Conservation (phyloP, 2,329 filamentous ascomycete genomes). For the Ceratocystis lukuohia region DNA sequence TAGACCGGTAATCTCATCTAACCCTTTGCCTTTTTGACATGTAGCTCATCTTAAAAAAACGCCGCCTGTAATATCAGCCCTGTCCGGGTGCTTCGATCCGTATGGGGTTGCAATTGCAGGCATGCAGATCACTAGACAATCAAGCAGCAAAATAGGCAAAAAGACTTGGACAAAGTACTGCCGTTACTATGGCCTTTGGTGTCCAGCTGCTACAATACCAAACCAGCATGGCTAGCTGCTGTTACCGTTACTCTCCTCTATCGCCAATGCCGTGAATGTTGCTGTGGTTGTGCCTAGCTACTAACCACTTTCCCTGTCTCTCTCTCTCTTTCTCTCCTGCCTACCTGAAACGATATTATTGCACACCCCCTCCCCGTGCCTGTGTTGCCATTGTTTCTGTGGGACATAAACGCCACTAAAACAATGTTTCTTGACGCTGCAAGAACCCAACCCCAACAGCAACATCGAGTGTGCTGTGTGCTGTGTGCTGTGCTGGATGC, state of each 20-base stretch:
- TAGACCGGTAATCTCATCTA: not conserved
- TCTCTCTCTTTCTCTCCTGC: not conserved
- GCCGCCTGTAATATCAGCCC: conserved; percentile 6
- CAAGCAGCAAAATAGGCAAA: not conserved
- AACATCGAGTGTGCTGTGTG: not conserved
- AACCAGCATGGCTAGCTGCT: not conserved
- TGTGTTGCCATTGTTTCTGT: not conserved
- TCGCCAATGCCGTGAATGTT: not conserved
- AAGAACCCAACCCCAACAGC: not conserved
- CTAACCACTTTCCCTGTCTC: not conserved
- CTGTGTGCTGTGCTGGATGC: not conserved
- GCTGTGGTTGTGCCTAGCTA: not conserved
- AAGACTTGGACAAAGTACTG: not conserved
- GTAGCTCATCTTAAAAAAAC: conserved; percentile 7
- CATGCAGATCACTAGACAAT: not conserved
- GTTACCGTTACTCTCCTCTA: not conserved
- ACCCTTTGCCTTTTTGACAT: conserved; percentile 9
- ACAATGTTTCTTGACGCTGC: conserved; percentile 1
- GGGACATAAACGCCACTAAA: not conserved
- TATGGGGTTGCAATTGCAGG: not conserved
- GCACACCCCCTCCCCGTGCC: not conserved
- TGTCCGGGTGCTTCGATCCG: conserved; percentile 1
- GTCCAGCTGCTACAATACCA: not conserved
- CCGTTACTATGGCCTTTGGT: not conserved
- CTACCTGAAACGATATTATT: not conserved